These are phyloP conservation scores for Tephrocybe sp. DNA, from an alignment of 768 basidiomycete species.

Conservation along the genomic window DNA sequence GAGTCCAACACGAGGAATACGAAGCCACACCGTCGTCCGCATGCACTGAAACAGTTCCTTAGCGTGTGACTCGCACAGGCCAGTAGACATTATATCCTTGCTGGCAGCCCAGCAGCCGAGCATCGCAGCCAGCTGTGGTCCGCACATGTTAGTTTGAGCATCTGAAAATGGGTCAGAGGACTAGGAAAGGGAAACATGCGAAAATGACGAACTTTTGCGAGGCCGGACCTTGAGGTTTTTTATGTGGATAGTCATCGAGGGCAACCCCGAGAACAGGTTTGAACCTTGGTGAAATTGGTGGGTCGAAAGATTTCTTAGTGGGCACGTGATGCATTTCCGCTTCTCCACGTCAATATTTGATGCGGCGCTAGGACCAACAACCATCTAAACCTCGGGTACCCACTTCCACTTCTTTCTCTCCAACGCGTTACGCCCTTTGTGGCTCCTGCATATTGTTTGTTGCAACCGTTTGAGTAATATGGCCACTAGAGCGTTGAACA, in stretches of 20 bases:
- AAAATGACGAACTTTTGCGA: conserved; percentile 56
- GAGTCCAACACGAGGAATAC: neutral
- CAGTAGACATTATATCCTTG: conserved; percentile 55
- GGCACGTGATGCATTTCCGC: conserved; percentile 18
- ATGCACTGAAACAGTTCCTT: conserved; percentile 75
- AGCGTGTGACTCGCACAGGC: conserved; percentile 58
- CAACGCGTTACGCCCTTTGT: conserved; percentile 43
- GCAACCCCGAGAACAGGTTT: neutral
- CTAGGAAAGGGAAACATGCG: neutral
- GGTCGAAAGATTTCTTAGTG: conserved; percentile 3
- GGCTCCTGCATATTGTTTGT: neutral
- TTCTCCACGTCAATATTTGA: conserved; percentile 17
- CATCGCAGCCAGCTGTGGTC: conserved; percentile 71
- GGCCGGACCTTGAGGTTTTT: conserved; percentile 81
- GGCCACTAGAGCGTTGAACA: conserved; percentile 59
- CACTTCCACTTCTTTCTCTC: conserved; percentile 39
- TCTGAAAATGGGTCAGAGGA: conserved; percentile 29
- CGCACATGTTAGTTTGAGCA: conserved; percentile 55
- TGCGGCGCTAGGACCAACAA: neutral
- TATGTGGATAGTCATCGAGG: conserved; percentile 59
- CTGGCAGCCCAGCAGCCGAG: conserved; percentile 86
- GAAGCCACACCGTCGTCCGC: conserved; percentile 71
- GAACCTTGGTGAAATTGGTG: conserved; percentile 12
- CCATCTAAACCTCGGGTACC: neutral
- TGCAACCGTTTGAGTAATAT: conserved; percentile 14